Conservation (phyloP, 352 stramenopile genomes). For the Thalassiosira pacifica region DNA sequence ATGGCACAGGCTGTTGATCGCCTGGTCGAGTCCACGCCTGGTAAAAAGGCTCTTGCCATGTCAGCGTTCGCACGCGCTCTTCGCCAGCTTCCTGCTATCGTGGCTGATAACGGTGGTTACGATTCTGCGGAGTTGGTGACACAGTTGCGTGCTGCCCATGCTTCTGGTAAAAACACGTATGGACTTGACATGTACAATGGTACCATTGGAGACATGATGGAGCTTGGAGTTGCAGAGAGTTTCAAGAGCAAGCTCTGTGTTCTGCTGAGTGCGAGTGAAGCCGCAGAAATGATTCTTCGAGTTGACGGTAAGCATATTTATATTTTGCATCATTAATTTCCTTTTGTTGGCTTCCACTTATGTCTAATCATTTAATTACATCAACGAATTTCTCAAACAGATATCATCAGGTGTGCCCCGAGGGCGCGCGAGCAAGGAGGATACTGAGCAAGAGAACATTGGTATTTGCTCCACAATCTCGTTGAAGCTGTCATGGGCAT, state of each 20-base stretch:
- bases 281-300: conserved; percentile 99
- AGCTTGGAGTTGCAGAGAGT: conserved; percentile 96
- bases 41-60: conserved; percentile 99
- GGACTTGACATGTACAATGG: conserved; percentile 98
- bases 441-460: too few species aligned
- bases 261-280: conserved; percentile 97
- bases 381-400: conserved; percentile 22
- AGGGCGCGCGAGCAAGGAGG: conserved; percentile 71
- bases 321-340: neutral
- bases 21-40: conserved; percentile 92
- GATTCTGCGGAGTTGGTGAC: conserved; percentile 98
- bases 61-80: conserved; percentile 96
- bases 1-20: conserved; percentile 92
- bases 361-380: neutral
- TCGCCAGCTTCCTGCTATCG: conserved; percentile 96
- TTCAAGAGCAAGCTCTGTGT: conserved; percentile 97
- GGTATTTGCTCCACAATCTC: too few species aligned
- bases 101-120: conserved; percentile 99
- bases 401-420: conserved; percentile 86
- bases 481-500: too few species aligned
- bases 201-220: conserved; percentile 95
- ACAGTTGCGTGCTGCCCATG: conserved; percentile 94
- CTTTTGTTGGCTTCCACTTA: neutral
- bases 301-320: conserved; percentile 95
- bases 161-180: conserved; percentile 91